Base-by-base conservation (phyloP, 2,329 filamentous ascomycete genomes). In the Cytospora leucostoma region DNA sequence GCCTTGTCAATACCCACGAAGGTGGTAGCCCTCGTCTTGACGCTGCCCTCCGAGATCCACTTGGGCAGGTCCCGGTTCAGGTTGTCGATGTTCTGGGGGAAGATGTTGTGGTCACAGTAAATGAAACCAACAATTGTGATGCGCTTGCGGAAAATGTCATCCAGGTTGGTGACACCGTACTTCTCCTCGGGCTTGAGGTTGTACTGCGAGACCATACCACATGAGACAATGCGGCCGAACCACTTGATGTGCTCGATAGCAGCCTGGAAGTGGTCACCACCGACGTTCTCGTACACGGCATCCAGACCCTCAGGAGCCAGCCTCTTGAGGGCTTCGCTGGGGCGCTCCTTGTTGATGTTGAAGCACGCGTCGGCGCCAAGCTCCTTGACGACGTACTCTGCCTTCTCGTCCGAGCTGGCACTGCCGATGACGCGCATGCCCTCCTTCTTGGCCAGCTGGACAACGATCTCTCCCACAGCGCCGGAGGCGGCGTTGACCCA, bases 251-350 rank as follows among this genome's bases (percentile, higher is more conserved):
- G 78, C 33, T 82, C 78, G 55, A 93, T 75, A 0, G 61, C 64
- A 19, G 64, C 64, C 68, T 90, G 86, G 59, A 92, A 80, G 67
- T 90, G 87, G 75, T 91, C 88, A 47, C 89, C 90, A 21, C 90
- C 90, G 7, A 91, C 90, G 69, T 92, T 93, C 76, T 93, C 90
- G 71, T 88, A 93, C 79, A 92, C 92, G 73, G 93, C 92, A 72
- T 93, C 89, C 65, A 93, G 81, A 7, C 90, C 90, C 27, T 91
- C 75, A 1, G 89, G 89, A 1, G 88, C 88, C 7, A 92, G 81
- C 63, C 88, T 82, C 68, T 79, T 75, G 55, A 93, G 79, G 0
- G 88, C 89, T 49, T 88, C 85, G 0, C 76, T 73, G 4, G 88
- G 80, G 72, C 84, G 85, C 78, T 92, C 89, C 62, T 83, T 91